phyloP scores from a whole-genome alignment of 306 rosid species.

The Inga laurina region DNA sequence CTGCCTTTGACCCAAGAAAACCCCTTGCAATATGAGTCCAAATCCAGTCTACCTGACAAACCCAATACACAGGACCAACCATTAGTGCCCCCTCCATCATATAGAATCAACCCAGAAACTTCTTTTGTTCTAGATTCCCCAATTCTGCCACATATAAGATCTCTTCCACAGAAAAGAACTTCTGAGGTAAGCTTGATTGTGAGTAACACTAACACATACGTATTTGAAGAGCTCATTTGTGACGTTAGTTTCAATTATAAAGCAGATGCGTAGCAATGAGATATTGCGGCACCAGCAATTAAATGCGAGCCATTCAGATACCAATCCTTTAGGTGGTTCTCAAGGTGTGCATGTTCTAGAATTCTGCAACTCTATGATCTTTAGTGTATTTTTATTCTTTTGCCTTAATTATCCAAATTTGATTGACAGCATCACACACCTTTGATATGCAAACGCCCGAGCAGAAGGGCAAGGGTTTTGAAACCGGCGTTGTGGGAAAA shows the following conservation, averaged over 20 bases:
- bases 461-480: constrained; percentile 33
- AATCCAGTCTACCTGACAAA: constrained; percentile 41
- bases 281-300: constrained; percentile 48
- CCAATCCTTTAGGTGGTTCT: constrained; percentile 49
- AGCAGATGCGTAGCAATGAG: constrained; percentile 49
- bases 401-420: constrained; percentile 30
- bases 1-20: constrained; percentile 58
- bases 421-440: constrained; percentile 34
- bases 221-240: constrained; percentile 3
- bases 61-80: constrained; percentile 44
- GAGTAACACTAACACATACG: neutral
- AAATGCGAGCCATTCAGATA: constrained; percentile 38
- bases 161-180: constrained; percentile 45
- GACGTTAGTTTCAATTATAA: constrained; percentile 20
- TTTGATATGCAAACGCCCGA: constrained; percentile 45
- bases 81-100: constrained; percentile 50
- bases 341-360: constrained; percentile 29
- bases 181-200: constrained; percentile 55
- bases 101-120: constrained; percentile 45
- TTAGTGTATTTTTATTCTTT: neutral
- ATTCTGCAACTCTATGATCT: neutral
- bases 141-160: constrained; percentile 48
- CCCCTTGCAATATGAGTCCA: constrained; percentile 46
- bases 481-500: constrained; percentile 45
- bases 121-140: constrained; percentile 53